These are phyloP conservation scores for Metschnikowia proteae DNA, from an alignment of 805 yeast genomes.

Conservation along the genomic window DNA sequence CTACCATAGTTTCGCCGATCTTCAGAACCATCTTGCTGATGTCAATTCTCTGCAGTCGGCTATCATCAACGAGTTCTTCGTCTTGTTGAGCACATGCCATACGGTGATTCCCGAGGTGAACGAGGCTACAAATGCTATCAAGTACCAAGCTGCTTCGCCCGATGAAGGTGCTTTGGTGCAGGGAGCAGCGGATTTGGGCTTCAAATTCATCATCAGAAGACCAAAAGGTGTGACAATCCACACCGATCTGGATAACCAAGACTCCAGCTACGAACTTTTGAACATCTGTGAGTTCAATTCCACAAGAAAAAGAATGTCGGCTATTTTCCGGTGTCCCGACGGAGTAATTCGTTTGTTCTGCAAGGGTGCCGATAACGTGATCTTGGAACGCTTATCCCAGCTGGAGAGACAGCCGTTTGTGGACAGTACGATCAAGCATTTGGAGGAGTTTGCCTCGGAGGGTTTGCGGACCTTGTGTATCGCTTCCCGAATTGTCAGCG, in stretches of 20 bases:
- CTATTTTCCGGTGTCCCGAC: conserved; percentile 90
- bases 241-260: conserved; percentile 44
- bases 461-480: conserved; percentile 94
- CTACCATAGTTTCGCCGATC: conserved; percentile 62
- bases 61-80: conserved; percentile 69
- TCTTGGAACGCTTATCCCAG: conserved; percentile 72
- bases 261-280: conserved; percentile 66
- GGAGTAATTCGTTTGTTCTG: conserved; percentile 84
- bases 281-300: conserved; percentile 96
- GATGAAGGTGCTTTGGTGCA: conserved; percentile 98
- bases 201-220: conserved; percentile 75
- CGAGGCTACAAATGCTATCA: conserved; percentile 56
- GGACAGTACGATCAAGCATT: conserved; percentile 74
- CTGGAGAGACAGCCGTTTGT: conserved; percentile 69
- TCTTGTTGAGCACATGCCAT: conserved; percentile 87
- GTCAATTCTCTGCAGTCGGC: conserved; percentile 45
- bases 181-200: conserved; percentile 91
- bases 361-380: conserved; percentile 98
- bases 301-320: conserved; percentile 96
- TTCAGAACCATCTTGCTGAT: conserved; percentile 48
- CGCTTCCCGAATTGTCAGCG: conserved; percentile 77
- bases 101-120: conserved; percentile 92
- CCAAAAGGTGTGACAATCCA: conserved; percentile 78
- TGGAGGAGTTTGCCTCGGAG: conserved; percentile 95
- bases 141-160: conserved; percentile 98